phyloP scores from a whole-genome alignment of 805 yeast genomes.

The Barnettozyma siamensis region DNA sequence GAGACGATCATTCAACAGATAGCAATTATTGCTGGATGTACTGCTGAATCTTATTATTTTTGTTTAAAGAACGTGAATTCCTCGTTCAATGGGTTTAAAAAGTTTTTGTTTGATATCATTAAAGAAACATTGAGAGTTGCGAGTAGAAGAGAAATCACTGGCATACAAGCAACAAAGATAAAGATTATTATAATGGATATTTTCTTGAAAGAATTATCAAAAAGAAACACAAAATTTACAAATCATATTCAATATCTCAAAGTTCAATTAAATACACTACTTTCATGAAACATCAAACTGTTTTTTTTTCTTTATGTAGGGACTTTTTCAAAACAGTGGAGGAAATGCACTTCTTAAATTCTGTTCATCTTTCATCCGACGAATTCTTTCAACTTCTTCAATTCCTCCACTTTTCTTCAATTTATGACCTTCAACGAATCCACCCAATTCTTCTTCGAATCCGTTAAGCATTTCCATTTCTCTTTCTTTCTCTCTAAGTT shows the following conservation, averaged over 20 bases:
- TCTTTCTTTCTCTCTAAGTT: conserved; percentile 65
- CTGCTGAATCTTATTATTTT: conserved; percentile 18
- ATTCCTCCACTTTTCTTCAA: conserved; percentile 84
- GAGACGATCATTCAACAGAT: conserved; percentile 21
- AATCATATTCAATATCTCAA: neutral
- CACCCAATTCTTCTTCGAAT: conserved; percentile 81
- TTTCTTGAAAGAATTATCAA: conserved; percentile 11
- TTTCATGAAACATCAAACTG: too few relatives aligned
- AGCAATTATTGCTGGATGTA: conserved; percentile 9
- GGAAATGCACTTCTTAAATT: conserved; percentile 52
- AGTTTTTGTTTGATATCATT: conserved; percentile 7
- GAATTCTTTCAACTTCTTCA: conserved; percentile 71
- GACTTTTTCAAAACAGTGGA: conserved; percentile 16
- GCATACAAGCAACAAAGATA: neutral
- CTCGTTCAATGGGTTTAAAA: conserved; percentile 2
- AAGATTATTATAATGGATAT: conserved; percentile 1
- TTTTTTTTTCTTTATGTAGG: too few relatives aligned
- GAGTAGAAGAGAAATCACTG: neutral
- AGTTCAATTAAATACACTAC: neutral
- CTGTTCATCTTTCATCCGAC: conserved; percentile 64
- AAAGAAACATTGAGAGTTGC: conserved; percentile 1
- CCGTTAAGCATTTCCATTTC: conserved; percentile 50
- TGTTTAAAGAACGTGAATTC: conserved; percentile 4
- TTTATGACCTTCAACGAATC: conserved; percentile 72
- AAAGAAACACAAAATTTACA: conserved; percentile 13